phyloP scores from a whole-genome alignment of 2,329 filamentous ascomycete species.

The Akanthomyces muscarius region DNA sequence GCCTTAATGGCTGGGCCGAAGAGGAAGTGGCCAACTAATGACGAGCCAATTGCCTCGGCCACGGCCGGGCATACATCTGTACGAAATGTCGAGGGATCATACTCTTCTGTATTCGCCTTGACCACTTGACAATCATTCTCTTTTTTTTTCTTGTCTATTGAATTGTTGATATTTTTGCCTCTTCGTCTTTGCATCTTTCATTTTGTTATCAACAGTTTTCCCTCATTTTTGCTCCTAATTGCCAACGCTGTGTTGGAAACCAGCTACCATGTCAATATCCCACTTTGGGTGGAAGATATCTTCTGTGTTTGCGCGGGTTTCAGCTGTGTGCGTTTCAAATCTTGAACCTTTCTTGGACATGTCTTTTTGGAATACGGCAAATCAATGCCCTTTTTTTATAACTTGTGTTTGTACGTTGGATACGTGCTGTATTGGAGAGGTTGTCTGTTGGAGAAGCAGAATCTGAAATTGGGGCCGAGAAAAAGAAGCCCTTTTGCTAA shows the following conservation, averaged over 20 bases:
- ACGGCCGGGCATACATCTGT: not conserved
- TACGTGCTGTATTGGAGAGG: not conserved
- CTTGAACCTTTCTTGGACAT: slow-evolving; percentile 9
- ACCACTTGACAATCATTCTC: slow-evolving; percentile 9
- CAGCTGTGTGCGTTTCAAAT: not conserved
- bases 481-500: not conserved
- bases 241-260: slow-evolving; percentile 1
- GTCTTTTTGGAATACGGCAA: slow-evolving; percentile 7
- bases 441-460: not conserved
- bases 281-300: slow-evolving; percentile 9
- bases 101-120: slow-evolving; percentile 25
- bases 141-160: slow-evolving; percentile 19
- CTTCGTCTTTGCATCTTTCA: slow-evolving; percentile 2
- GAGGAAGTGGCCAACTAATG: slow-evolving; percentile 59
- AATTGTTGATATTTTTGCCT: slow-evolving; percentile 11
- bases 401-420: slow-evolving; percentile 9
- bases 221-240: slow-evolving; percentile 11
- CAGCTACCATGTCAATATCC: slow-evolving; percentile 29
- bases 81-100: slow-evolving; percentile 8
- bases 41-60: slow-evolving; percentile 20
- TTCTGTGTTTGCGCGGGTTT: not conserved
- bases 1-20: slow-evolving; percentile 64
- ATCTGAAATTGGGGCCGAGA: not conserved
- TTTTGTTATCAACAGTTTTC: slow-evolving; percentile 16
- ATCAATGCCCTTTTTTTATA: not conserved